Base-by-base conservation (phyloP, 2,329 filamentous ascomycete genomes). In the Colletotrichum gloeosporioides region DNA sequence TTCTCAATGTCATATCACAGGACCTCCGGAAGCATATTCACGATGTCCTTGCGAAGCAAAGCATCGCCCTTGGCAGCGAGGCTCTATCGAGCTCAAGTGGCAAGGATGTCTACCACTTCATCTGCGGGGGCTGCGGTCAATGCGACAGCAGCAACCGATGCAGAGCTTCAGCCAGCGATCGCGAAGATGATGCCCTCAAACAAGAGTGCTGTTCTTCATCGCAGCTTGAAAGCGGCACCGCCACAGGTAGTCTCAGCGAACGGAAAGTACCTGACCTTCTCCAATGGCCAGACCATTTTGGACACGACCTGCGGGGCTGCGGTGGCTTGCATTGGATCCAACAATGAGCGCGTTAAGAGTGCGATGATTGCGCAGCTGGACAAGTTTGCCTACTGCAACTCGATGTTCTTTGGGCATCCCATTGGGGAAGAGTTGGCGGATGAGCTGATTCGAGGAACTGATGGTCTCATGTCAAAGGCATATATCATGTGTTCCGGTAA, bases 231-330 rank as follows among this genome's bases (percentile, higher is more conserved):
- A 29, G 29, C 29, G 8, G n/a, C 55, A 3, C 78, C 78, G 10
- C 68, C 76, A 3, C 65, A 69, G 4, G 66, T 79, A 32, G 61
- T 78, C 18, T 57, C 77, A 5, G 78, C 76, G 9, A 77, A 73
- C 32, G 78, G 74, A 18, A 79, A 69, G 18, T 27, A 71, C 15
- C 10, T 79, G 10, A 79, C 67, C 5, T 79, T 79, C 59, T 71
- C 73, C 12, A 64, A 79, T 49, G 78, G 78, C 44, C 69, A 78
- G 16, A 69, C 57, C 6, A 89, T 97, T 59, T 89, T 96, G 16
- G 95, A 97, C 82, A 93, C 92, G 2, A 94, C 93, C 25, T 91
- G 93, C 32, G 95, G 95, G 25, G 93, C 95, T 4, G 94, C 93
- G 27, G 94, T 96, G 5, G 89, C 92, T 12, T 93, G 92, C 80